These are phyloP conservation scores for Rhamnella rubrinervis DNA, from an alignment of 331 rosid species.

Conservation along the genomic window DNA sequence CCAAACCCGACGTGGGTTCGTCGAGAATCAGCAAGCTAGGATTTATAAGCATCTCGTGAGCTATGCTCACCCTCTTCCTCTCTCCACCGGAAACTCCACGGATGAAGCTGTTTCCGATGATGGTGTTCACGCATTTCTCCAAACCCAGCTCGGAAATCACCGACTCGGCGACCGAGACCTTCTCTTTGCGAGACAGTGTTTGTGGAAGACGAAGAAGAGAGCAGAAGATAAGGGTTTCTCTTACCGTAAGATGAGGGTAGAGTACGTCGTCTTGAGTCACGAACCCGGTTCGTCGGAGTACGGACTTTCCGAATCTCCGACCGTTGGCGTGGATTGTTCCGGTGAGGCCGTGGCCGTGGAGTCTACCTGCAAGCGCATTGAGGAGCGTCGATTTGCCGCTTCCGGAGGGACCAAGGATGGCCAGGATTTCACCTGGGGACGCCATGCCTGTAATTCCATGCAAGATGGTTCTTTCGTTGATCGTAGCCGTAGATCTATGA, in stretches of 20 bases:
- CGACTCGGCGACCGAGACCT: slow-evolving; percentile 54
- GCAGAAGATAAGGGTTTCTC: slow-evolving; percentile 77
- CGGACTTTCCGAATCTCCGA: slow-evolving; percentile 31
- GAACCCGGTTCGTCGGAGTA: slow-evolving; percentile 72
- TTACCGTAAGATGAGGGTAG: slow-evolving; percentile 78
- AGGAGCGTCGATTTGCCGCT: slow-evolving; percentile 90
- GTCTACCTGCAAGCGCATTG: slow-evolving; percentile 65
- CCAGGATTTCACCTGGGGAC: slow-evolving; percentile 75
- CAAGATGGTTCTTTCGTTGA: slow-evolving; percentile 52
- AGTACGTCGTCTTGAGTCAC: slow-evolving; percentile 82
- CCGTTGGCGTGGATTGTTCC: slow-evolving; percentile 75
- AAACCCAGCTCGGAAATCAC: slow-evolving; percentile 64
- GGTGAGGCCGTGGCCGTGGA: slow-evolving; percentile 51
- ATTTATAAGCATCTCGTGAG: slow-evolving; percentile 74
- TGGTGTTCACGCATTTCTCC: slow-evolving; percentile 66
- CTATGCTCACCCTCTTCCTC: slow-evolving; percentile 84
- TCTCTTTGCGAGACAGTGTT: slow-evolving; percentile 27
- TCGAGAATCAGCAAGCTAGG: slow-evolving; percentile 71
- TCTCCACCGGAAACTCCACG: slow-evolving; percentile 94
- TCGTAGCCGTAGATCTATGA: slow-evolving; percentile 19
- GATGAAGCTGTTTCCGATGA: slow-evolving; percentile 71
- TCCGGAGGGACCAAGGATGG: slow-evolving; percentile 89
- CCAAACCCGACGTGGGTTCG: slow-evolving; percentile 90
- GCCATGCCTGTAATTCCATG: slow-evolving; percentile 72
- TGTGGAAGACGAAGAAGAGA: slow-evolving; percentile 73